Evolutionary conservation across 2,329 filamentous ascomycete species (phyloP).

Genomic region (Colletotrichum brevisporum): DNA sequence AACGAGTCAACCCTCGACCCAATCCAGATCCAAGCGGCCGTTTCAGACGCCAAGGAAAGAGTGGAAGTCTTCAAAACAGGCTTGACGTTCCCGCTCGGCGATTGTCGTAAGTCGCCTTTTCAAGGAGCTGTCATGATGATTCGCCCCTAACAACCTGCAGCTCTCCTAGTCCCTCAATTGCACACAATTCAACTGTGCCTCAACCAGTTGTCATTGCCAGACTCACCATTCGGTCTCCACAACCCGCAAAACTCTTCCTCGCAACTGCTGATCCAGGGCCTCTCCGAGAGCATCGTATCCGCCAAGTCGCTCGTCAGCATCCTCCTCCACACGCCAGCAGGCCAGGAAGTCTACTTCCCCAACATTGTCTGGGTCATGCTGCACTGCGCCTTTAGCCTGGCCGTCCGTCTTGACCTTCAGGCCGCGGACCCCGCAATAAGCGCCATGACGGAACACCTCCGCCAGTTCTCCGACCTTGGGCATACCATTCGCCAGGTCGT

Average conservation of each 20-base stretch:
- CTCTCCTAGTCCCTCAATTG: conserved; percentile 46
- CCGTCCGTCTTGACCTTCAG: conserved; percentile 49
- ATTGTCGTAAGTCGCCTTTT: conserved; percentile 46
- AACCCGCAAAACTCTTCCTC: conserved; percentile 44
- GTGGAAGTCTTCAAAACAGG: conserved; percentile 43
- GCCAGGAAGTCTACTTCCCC: conserved; percentile 47
- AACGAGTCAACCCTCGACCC: conserved; percentile 31
- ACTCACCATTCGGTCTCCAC: conserved; percentile 45
- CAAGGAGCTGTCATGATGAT: no score
- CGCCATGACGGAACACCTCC: conserved; percentile 46
- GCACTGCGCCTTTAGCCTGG: conserved; percentile 49
- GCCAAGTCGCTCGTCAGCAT: conserved; percentile 49
- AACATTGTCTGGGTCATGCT: conserved; percentile 51
- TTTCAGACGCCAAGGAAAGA: conserved; percentile 32
- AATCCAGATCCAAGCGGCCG: conserved; percentile 34
- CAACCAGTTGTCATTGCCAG: conserved; percentile 47
- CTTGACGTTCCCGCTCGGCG: conserved; percentile 47
- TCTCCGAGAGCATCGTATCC: conserved; percentile 50
- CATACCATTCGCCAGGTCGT: conserved; percentile 49
- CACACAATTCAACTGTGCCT: conserved; percentile 49
- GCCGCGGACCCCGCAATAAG: conserved; percentile 45
- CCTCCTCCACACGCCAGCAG: conserved; percentile 46
- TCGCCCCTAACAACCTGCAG: conserved; percentile 32
- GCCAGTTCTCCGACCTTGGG: conserved; percentile 48
- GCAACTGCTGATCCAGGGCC: conserved; percentile 44